Conservation (phyloP, 768 basidiomycete genomes). For the Leccinum uliginosum region DNA sequence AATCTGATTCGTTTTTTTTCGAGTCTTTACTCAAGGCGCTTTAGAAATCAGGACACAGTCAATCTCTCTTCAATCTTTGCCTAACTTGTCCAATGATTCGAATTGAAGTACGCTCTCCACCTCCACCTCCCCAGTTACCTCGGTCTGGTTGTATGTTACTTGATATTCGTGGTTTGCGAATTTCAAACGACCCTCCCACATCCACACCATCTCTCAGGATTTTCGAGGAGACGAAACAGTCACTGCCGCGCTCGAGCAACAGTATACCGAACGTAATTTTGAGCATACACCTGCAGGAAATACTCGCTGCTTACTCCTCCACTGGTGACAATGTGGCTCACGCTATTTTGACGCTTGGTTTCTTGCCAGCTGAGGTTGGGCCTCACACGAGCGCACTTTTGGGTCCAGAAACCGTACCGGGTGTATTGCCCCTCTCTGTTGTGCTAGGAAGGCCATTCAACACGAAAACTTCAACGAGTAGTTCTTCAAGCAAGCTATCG, state of each 20-base stretch:
- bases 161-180: slow-evolving; percentile 52
- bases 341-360: slow-evolving; percentile 49
- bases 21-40: slow-evolving; percentile 5
- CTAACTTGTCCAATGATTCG: slow-evolving; percentile 57
- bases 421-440: slow-evolving; percentile 20
- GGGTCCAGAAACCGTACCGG: slow-evolving; percentile 15
- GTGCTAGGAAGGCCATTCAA: slow-evolving; percentile 13
- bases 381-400: slow-evolving; percentile 22
- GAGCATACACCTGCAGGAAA: slow-evolving; percentile 39
- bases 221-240: slow-evolving; percentile 15
- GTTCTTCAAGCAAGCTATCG: slow-evolving; percentile 8
- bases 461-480: background rate
- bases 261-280: slow-evolving; percentile 25
- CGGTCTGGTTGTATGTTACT: slow-evolving; percentile 69
- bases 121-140: slow-evolving; percentile 41
- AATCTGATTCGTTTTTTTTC: background rate
- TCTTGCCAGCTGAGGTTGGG: slow-evolving; percentile 26
- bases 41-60: slow-evolving; percentile 7
- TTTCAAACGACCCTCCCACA: slow-evolving; percentile 31
- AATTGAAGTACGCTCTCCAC: slow-evolving; percentile 61
- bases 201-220: slow-evolving; percentile 28
- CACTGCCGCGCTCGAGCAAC: slow-evolving; percentile 1
- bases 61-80: slow-evolving; percentile 21
- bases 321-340: slow-evolving; percentile 37
- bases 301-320: slow-evolving; percentile 47